A percentile compares a stretch with the other conserved stretches of the same genome.
Conservation (phyloP, 1,139 yeast species). For the Suhomyces taliae region DNA sequence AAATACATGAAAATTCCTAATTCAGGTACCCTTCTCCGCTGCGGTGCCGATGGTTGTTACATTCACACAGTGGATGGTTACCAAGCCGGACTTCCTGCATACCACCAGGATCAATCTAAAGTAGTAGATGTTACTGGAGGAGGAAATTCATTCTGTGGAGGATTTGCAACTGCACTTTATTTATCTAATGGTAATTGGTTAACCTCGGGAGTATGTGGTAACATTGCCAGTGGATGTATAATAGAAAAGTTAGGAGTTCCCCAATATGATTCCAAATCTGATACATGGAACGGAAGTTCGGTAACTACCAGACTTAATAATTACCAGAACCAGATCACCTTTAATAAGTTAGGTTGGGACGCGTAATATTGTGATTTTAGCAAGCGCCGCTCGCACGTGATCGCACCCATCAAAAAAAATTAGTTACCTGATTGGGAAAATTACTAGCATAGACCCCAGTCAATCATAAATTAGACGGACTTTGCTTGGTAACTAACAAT, state of each 20-base stretch:
- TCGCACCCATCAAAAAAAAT: too few species aligned
- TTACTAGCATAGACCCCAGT: conserved; percentile 4
- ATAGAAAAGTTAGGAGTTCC: conserved; percentile 83
- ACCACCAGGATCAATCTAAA: conserved; percentile 50
- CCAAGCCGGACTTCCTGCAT: conserved; percentile 63
- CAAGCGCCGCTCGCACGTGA: background rate
- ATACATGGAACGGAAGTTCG: conserved; percentile 56
- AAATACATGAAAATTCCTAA: conserved; percentile 35
- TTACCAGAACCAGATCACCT: background rate
- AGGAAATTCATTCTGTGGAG: conserved; percentile 89
- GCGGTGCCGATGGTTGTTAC: conserved; percentile 70
- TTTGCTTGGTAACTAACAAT: background rate
- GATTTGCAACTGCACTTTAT: conserved; percentile 61
- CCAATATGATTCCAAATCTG: conserved; percentile 14
- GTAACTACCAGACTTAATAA: conserved; percentile 29
- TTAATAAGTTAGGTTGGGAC: background rate
- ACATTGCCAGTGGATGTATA: conserved; percentile 74
- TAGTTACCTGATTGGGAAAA: conserved; percentile 6
- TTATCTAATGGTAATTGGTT: conserved; percentile 50
- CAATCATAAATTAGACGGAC: background rate
- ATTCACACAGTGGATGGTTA: conserved; percentile 17
- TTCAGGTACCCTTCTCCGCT: conserved; percentile 60
- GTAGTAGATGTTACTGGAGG: conserved; percentile 94
- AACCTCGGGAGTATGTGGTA: conserved; percentile 66
- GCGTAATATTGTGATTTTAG: background rate